phyloP scores from a whole-genome alignment of 2,329 filamentous ascomycete genomes.

The Colletotrichum spinosum region DNA sequence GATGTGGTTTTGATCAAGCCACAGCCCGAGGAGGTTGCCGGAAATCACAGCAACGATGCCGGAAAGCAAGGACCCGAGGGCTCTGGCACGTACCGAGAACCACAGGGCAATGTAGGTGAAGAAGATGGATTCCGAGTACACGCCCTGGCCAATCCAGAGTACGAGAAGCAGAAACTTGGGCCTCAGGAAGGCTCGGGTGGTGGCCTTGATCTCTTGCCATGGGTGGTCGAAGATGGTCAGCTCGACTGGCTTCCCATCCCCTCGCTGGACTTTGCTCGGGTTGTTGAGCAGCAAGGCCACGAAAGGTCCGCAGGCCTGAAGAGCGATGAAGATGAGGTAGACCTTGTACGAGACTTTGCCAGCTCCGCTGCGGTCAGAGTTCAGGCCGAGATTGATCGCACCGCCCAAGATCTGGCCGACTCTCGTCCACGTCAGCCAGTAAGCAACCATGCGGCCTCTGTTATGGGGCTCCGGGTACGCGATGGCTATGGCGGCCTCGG shows the following conservation, averaged over 20 bases:
- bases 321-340: slow-evolving; percentile 53
- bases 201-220: slow-evolving; percentile 67
- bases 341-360: slow-evolving; percentile 60
- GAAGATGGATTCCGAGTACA: slow-evolving; percentile 58
- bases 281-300: slow-evolving; percentile 57
- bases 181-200: slow-evolving; percentile 55
- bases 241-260: slow-evolving; percentile 50
- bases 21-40: slow-evolving; percentile 72
- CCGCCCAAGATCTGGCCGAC: slow-evolving; percentile 64
- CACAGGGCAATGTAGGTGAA: slow-evolving; percentile 57
- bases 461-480: slow-evolving; percentile 75
- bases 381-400: slow-evolving; percentile 62
- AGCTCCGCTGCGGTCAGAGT: slow-evolving; percentile 53
- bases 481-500: slow-evolving; percentile 47
- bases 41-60: slow-evolving; percentile 70
- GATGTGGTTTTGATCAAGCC: slow-evolving; percentile 65
- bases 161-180: slow-evolving; percentile 59
- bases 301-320: slow-evolving; percentile 58
- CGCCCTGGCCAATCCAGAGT: slow-evolving; percentile 62
- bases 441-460: slow-evolving; percentile 68
- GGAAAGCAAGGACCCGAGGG: slow-evolving; percentile 57
- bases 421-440: slow-evolving; percentile 72
- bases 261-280: slow-evolving; percentile 56
- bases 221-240: slow-evolving; percentile 54
- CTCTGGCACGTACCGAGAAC: slow-evolving; percentile 61